phyloP scores from a whole-genome alignment of 176 grass and related monocot genomes.

The Oryza meridionalis region DNA sequence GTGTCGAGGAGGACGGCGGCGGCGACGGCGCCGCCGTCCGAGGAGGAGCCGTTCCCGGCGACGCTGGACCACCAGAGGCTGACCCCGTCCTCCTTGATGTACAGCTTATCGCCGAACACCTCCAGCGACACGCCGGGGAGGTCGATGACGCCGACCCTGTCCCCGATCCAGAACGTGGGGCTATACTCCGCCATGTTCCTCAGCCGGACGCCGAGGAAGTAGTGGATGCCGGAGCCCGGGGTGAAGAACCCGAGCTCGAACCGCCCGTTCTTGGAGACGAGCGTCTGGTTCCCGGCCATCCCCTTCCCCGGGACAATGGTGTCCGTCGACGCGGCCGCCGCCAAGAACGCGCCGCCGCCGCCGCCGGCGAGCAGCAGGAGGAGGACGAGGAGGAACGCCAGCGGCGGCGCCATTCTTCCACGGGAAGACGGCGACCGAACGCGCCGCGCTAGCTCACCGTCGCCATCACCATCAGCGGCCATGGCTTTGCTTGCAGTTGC shows the following conservation, averaged over 20 bases:
- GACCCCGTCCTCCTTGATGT: constrained; percentile 27
- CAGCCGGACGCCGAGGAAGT: constrained; percentile 34
- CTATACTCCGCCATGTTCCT: constrained; percentile 7
- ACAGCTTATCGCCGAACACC: constrained; percentile 22
- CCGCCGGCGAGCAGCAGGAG: not conserved
- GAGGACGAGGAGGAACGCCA: not conserved
- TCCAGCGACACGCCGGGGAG: constrained; percentile 17
- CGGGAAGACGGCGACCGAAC: not conserved
- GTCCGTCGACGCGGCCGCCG: not conserved
- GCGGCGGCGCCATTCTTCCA: not conserved
- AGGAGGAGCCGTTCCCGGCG: not conserved
- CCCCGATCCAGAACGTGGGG: constrained; percentile 35
- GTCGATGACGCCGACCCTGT: constrained; percentile 31
- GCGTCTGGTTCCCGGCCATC: constrained; percentile 34
- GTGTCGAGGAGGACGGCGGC: constrained; percentile 33
- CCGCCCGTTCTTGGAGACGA: constrained; percentile 26
- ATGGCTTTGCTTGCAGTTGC: not conserved
- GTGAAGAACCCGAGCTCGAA: constrained; percentile 37
- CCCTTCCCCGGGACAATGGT: constrained; percentile 14
- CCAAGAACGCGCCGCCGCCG: not conserved
- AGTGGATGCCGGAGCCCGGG: constrained; percentile 20
- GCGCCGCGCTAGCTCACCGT: not conserved
- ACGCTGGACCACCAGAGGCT: constrained; percentile 21
- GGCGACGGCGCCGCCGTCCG: not conserved
- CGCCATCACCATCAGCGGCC: constrained; percentile 6